Evolutionary conservation across 305 asterid genomes (phyloP).

Genomic region (Euphrasia arctica): DNA sequence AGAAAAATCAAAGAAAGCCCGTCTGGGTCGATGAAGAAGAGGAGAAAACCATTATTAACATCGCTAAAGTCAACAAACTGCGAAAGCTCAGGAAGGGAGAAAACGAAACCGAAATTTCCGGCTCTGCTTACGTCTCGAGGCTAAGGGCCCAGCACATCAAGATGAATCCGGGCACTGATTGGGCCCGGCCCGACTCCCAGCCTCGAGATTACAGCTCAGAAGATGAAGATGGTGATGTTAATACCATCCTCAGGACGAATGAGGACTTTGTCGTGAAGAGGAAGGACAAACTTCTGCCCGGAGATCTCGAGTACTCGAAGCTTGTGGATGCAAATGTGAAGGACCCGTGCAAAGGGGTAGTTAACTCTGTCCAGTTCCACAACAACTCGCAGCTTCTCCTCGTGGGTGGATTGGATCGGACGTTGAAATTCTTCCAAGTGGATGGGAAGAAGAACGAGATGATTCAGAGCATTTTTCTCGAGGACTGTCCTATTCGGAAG

Average conservation of each 20-base stretch:
- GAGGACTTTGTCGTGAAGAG: slow-evolving; percentile 64
- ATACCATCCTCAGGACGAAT: slow-evolving; percentile 54
- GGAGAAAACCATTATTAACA: slow-evolving; percentile 56
- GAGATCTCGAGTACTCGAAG: slow-evolving; percentile 72
- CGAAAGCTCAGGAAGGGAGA: slow-evolving; percentile 79
- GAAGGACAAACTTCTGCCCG: slow-evolving; percentile 55
- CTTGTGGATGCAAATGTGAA: slow-evolving; percentile 70
- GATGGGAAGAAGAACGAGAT: slow-evolving; percentile 81
- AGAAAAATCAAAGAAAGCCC: slow-evolving; percentile 43
- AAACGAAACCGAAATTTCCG: slow-evolving; percentile 64
- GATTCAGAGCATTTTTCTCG: slow-evolving; percentile 76
- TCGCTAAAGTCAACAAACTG: slow-evolving; percentile 73
- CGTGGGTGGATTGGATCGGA: slow-evolving; percentile 76
- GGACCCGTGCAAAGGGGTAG: slow-evolving; percentile 54
- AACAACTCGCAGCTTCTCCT: slow-evolving; percentile 83
- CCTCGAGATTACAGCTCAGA: slow-evolving; percentile 40
- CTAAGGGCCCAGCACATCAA: slow-evolving; percentile 84
- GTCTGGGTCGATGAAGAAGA: slow-evolving; percentile 89
- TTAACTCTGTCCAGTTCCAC: slow-evolving; percentile 87
- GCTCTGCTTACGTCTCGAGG: slow-evolving; percentile 62
- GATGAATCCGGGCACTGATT: slow-evolving; percentile 81
- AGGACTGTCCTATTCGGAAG: slow-evolving; percentile 73
- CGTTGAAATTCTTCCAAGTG: slow-evolving; percentile 70
- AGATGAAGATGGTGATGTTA: slow-evolving; percentile 56
- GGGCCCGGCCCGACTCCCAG: slow-evolving; percentile 61